Evolutionary conservation across 2,329 filamentous ascomycete species (phyloP).

Genomic region (Botrytis byssoidea): DNA sequence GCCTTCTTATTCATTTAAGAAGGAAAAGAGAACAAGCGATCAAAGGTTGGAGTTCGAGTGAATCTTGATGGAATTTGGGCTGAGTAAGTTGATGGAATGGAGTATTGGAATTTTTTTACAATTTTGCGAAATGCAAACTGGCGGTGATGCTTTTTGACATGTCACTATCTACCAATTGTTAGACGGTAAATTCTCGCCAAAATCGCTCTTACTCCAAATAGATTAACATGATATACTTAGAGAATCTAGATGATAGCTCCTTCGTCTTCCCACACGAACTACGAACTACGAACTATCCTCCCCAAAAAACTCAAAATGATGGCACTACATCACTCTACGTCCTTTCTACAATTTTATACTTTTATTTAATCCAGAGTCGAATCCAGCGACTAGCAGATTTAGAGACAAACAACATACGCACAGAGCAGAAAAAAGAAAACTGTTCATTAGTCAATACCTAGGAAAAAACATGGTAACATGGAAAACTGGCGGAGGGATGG

Average conservation of each 20-base stretch:
- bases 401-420: not conserved
- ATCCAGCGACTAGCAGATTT: not conserved
- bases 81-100: not conserved
- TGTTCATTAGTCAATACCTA: not conserved
- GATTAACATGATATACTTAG: not conserved
- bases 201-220: not conserved
- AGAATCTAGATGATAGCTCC: not conserved
- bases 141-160: slow-evolving; percentile 6
- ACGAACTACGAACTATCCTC: not conserved
- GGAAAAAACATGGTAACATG: not conserved
- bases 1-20: not conserved
- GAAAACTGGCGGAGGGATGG: not conserved
- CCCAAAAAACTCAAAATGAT: not conserved
- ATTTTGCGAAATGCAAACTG: not conserved
- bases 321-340: not conserved
- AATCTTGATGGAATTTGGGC: not conserved
- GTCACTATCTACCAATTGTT: not conserved
- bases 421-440: not conserved
- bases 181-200: not conserved
- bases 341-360: not conserved
- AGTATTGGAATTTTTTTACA: not conserved
- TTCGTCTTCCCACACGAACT: not conserved
- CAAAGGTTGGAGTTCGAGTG: not conserved
- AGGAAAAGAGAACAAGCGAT: too few relatives aligned
- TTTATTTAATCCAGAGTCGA: not conserved